Percentiles rank a stretch among this genome's conserved stretches.
Evolutionary conservation across 345 rosid genomes (phyloP).

Genomic region (rapeseed (Brassica napus)): Da-Ae NC_063440.1:12094501-12095000

Average conservation of each 20-base stretch:
- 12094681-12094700: neutral
- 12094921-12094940: neutral
- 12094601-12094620: constrained; percentile 98
- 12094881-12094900: constrained; percentile 21
- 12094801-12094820: neutral
- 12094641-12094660: constrained; percentile 95
- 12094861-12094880: constrained; percentile 1
- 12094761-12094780: neutral
- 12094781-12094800: neutral
- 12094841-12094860: neutral
- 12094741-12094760: neutral
- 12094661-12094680: constrained; percentile 91
- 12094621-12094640: constrained; percentile 86
- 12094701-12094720: neutral
- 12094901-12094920: neutral
- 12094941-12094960: neutral
- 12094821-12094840: neutral
- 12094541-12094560: constrained; percentile 45
- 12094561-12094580: constrained; percentile 86
- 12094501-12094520: neutral
- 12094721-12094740: neutral
- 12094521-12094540: neutral
- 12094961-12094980: constrained; percentile 14
- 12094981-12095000: constrained; percentile 69
- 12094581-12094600: constrained; percentile 94